A percentile compares a stretch with the other conserved stretches of the same genome.
These are phyloP conservation scores for Penicillium subrubescens DNA, from an alignment of 495 filamentous ascomycete species.

Conservation along the genomic window DNA sequence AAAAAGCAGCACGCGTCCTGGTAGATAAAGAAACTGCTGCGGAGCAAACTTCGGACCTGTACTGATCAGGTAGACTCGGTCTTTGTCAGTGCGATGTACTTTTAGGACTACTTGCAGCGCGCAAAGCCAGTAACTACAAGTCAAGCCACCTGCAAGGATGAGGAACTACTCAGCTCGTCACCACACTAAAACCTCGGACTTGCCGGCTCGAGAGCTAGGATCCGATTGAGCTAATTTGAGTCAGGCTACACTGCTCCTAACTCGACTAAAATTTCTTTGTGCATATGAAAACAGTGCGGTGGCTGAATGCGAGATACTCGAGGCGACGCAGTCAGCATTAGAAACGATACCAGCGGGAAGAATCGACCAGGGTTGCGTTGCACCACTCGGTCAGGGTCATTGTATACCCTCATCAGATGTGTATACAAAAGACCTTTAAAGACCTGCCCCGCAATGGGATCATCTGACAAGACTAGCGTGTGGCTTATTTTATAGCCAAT, in stretches of 20 bases:
- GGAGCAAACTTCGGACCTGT: not conserved
- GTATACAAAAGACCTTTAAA: not conserved
- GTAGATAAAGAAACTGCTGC: not conserved
- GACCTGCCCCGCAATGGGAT: slow-evolving; percentile 4
- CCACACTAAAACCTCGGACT: not conserved
- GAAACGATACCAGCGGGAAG: slow-evolving; percentile 3
- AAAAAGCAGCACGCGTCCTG: not conserved
- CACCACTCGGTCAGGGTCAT: not conserved
- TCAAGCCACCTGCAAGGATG: not conserved
- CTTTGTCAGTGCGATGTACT: not conserved
- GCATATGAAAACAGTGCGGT: not conserved
- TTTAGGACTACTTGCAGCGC: not conserved
- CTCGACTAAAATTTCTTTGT: not conserved
- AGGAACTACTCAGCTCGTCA: not conserved
- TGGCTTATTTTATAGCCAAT: slow-evolving; percentile 14
- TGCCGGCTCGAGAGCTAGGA: not conserved
- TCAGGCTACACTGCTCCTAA: not conserved
- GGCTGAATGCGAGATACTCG: not conserved
- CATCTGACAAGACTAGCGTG: slow-evolving; percentile 12
- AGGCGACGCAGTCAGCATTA: slow-evolving; percentile 17
- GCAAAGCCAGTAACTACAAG: not conserved
- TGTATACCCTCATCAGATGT: not conserved
- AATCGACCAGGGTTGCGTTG: slow-evolving; percentile 6
- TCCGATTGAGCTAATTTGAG: not conserved
- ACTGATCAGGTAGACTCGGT: not conserved